A percentile compares a stretch with the other conserved stretches of the same genome.
These are phyloP conservation scores for Aspergillus ruber DNA, from an alignment of 2,329 filamentous ascomycete species.

Conservation along the genomic window DNA sequence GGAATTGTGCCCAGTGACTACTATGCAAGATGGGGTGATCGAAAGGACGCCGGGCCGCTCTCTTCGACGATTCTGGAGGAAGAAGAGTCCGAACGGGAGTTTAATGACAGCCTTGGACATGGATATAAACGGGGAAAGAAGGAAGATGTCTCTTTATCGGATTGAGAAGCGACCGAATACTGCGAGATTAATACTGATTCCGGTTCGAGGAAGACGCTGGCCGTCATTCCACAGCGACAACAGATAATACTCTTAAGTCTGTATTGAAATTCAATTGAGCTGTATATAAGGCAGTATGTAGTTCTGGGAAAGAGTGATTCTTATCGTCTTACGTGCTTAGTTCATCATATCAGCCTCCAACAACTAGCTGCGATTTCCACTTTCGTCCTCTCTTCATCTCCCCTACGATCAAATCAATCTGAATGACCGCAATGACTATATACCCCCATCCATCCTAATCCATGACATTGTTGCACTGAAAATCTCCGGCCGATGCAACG, in stretches of 20 bases:
- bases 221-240: too few relatives aligned
- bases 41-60: not conserved
- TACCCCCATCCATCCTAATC: too few relatives aligned
- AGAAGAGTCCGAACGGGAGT: slow-evolving; percentile 21
- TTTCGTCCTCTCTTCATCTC: not conserved
- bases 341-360: too few relatives aligned
- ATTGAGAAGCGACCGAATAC: not conserved
- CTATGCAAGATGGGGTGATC: slow-evolving; percentile 1
- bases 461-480: too few relatives aligned
- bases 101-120: not conserved
- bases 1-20: not conserved
- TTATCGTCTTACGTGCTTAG: too few relatives aligned
- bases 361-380: too few relatives aligned
- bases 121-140: not conserved
- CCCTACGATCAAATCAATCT: not conserved
- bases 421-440: not conserved
- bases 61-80: slow-evolving; percentile 27
- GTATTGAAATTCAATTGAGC: too few relatives aligned
- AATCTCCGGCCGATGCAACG: not conserved
- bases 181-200: not conserved
- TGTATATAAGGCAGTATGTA: too few relatives aligned
- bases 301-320: too few relatives aligned
- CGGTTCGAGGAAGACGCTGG: too few relatives aligned
- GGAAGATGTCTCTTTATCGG: not conserved
- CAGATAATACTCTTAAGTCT: too few relatives aligned